These are phyloP conservation scores for Nemania abortiva DNA, from an alignment of 2,329 filamentous ascomycete species.

Conservation along the genomic window DNA sequence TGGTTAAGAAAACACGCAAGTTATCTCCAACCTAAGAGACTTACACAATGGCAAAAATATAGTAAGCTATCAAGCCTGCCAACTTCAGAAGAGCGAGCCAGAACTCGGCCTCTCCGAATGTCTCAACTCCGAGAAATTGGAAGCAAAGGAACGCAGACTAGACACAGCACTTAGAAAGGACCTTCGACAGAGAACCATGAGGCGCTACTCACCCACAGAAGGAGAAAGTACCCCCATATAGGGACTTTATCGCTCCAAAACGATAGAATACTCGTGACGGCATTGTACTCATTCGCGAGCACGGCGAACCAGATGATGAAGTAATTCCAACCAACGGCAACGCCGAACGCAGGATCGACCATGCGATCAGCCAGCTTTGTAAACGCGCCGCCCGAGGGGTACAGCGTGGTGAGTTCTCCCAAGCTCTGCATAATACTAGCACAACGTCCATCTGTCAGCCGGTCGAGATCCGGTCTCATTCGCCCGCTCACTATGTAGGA, in stretches of 20 bases:
- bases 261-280: constrained; percentile 72
- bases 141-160: constrained; percentile 71
- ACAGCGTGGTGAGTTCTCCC: constrained; percentile 79
- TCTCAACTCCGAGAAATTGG: constrained; percentile 77
- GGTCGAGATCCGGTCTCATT: background rate
- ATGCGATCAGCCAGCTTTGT: constrained; percentile 77
- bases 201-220: constrained; percentile 71
- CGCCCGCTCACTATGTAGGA: too few species aligned
- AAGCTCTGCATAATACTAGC: constrained; percentile 77
- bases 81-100: constrained; percentile 82
- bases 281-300: constrained; percentile 78
- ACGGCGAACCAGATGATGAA: constrained; percentile 69
- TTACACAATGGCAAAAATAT: constrained; percentile 76
- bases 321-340: constrained; percentile 79
- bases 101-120: constrained; percentile 84
- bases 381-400: constrained; percentile 78
- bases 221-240: constrained; percentile 75
- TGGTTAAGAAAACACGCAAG: constrained; percentile 20
- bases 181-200: background rate
- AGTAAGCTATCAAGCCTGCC: constrained; percentile 75
- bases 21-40: constrained; percentile 28
- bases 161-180: background rate
- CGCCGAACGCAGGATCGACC: constrained; percentile 76
- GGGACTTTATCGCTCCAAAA: constrained; percentile 74
- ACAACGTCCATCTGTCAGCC: constrained; percentile 31